Evolutionary conservation across 1,139 yeast species (phyloP).

Genomic region (Yamadazyma dushanensis): DNA sequence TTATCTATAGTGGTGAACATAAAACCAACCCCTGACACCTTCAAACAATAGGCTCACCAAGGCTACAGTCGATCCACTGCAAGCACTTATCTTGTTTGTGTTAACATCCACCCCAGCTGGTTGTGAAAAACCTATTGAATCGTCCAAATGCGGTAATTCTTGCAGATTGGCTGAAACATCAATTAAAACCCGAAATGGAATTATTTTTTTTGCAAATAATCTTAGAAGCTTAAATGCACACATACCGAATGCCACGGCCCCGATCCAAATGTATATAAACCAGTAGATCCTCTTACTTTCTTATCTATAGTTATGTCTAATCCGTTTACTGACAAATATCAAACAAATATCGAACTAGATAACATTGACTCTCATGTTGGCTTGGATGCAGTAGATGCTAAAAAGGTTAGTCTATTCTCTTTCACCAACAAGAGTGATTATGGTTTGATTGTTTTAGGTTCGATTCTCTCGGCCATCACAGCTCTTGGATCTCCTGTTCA

Average conservation of each 20-base stretch:
- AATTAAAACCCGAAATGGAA: constrained; percentile 9
- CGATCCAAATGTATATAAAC: background rate
- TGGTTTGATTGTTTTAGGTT: constrained; percentile 22
- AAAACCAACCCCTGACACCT: too few species aligned
- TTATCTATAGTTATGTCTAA: background rate
- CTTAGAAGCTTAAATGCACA: constrained; percentile 1
- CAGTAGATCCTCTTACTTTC: background rate
- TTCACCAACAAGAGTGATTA: constrained; percentile 27
- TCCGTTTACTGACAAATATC: constrained; percentile 6
- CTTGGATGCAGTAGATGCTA: constrained; percentile 4
- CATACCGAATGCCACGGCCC: background rate
- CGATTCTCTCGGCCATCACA: constrained; percentile 29
- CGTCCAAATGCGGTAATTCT: constrained; percentile 14
- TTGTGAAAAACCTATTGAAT: constrained; percentile 11
- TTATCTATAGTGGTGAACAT: too few species aligned
- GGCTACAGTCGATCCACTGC: too few species aligned
- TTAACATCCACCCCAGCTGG: too few species aligned
- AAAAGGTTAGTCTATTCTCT: constrained; percentile 24
- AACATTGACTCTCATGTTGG: constrained; percentile 9
- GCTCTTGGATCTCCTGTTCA: constrained; percentile 62
- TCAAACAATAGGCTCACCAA: too few species aligned
- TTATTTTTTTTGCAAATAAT: constrained; percentile 1
- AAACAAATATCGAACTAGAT: constrained; percentile 8
- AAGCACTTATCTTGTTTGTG: too few species aligned
- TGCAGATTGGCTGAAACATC: constrained; percentile 15